Percentiles rank a stretch among this genome's conserved stretches.
Evolutionary conservation across 805 yeast species (phyloP).

Genomic region (Starmerella roubikii): DNA sequence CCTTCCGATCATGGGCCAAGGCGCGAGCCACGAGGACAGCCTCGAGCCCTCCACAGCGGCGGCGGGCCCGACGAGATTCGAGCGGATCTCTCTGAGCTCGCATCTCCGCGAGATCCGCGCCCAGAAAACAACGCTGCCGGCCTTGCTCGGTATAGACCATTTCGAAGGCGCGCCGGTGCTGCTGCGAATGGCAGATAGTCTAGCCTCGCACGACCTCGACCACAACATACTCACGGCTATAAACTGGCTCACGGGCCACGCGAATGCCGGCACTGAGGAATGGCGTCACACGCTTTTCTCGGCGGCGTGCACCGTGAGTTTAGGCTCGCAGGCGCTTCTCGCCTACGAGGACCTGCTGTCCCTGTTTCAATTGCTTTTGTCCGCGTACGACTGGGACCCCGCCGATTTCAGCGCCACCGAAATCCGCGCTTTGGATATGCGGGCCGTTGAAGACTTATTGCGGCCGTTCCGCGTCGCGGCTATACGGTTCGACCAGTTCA

Average conservation of each 20-base stretch:
- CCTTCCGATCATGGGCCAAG: conserved; percentile 2
- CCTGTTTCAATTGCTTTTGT: conserved; percentile 10
- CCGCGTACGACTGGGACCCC: conserved; percentile 17
- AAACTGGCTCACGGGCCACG: conserved; percentile 13
- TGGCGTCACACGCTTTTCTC: conserved; percentile 12
- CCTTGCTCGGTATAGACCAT: conserved; percentile 7
- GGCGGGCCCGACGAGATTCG: conserved; percentile 3
- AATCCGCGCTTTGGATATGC: neutral
- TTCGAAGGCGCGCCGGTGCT: conserved; percentile 9
- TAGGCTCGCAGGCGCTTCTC: conserved; percentile 13
- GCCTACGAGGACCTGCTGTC: conserved; percentile 14
- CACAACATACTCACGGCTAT: conserved; percentile 6
- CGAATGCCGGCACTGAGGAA: conserved; percentile 1
- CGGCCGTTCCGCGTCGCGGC: conserved; percentile 15
- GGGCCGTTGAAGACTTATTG: conserved; percentile 6
- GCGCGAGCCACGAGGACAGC: neutral
- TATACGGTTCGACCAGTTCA: conserved; percentile 8
- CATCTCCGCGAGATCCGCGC: conserved; percentile 2
- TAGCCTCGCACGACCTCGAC: conserved; percentile 2
- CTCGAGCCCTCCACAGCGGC: neutral
- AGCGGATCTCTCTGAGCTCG: conserved; percentile 6
- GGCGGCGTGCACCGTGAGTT: conserved; percentile 7
- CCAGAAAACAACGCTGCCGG: conserved; percentile 2
- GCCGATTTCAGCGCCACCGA: neutral
- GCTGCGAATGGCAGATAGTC: conserved; percentile 12